Percentiles rank a stretch among this genome's conserved stretches.
Conservation (phyloP, 208 protist genomes). For the Leishmania gerbilli region DNA sequence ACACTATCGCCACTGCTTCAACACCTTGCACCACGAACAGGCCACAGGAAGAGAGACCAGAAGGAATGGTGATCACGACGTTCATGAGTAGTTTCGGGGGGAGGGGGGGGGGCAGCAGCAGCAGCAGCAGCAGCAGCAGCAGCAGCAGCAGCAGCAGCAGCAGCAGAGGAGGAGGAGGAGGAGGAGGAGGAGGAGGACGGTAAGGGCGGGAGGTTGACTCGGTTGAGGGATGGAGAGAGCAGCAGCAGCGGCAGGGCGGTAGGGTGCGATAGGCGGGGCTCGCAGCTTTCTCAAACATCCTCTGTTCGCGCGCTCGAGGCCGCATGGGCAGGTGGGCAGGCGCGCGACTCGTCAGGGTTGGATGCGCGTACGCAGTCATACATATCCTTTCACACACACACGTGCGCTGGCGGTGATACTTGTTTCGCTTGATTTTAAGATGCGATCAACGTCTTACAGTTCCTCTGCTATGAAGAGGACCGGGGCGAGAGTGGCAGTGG, state of each 20-base stretch:
- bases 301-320: neutral
- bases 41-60: neutral
- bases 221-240: neutral
- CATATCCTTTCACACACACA: no score
- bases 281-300: neutral
- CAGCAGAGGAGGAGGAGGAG: neutral
- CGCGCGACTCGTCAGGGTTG: neutral
- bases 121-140: neutral
- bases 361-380: no score
- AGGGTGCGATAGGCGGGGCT: no score
- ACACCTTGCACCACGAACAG: neutral
- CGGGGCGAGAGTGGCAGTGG: neutral
- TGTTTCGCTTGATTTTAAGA: neutral
- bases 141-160: no score
- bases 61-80: neutral
- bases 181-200: neutral
- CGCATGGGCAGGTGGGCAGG: neutral
- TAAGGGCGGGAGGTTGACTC: neutral
- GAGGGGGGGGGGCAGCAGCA: neutral
- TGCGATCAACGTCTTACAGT: neutral
- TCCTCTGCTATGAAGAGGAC: neutral
- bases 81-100: neutral
- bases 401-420: no score
- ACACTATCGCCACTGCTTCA: neutral
- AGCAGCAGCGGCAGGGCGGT: no score